Conservation (phyloP, 345 rosid genomes). For the Kernera saxatilis region DNA sequence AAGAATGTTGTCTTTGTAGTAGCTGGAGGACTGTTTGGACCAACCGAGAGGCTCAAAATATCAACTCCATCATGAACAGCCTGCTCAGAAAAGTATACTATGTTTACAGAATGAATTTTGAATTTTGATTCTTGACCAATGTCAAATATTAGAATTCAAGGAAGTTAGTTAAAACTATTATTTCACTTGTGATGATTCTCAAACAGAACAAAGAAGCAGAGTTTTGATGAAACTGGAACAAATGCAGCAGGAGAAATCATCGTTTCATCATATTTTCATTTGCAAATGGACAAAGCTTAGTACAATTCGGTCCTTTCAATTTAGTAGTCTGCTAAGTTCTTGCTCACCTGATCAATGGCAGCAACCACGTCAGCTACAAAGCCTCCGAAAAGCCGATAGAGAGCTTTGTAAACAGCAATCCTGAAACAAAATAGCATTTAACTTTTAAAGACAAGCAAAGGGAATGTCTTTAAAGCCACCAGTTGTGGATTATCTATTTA, state of each 20-base stretch:
- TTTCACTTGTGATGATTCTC: neutral
- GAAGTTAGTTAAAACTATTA: neutral
- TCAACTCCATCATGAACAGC: slow-evolving; percentile 99
- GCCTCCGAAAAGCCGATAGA: slow-evolving; percentile 95
- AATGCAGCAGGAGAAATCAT: neutral
- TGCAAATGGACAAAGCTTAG: neutral
- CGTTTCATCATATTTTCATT: neutral
- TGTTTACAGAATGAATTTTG: neutral
- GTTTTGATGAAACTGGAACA: neutral
- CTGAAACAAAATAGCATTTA: slow-evolving; percentile 31
- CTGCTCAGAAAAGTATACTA: slow-evolving; percentile 40
- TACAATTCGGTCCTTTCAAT: neutral
- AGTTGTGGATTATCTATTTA: slow-evolving; percentile 20
- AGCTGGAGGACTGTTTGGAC: slow-evolving; percentile 95
- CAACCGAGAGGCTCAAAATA: slow-evolving; percentile 90
- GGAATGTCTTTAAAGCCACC: neutral
- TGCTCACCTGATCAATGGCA: slow-evolving; percentile 88
- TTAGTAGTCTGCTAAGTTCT: neutral
- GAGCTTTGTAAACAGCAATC: slow-evolving; percentile 95
- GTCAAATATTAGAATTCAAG: neutral
- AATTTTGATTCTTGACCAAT: neutral
- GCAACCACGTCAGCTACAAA: slow-evolving; percentile 97
- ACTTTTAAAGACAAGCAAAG: neutral
- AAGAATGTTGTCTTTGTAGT: slow-evolving; percentile 79
- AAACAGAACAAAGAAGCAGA: slow-evolving; percentile 5